These are phyloP conservation scores for Manihot esculenta DNA, from an alignment of 441 rosid genomes.

Conservation along the genomic window DNA sequence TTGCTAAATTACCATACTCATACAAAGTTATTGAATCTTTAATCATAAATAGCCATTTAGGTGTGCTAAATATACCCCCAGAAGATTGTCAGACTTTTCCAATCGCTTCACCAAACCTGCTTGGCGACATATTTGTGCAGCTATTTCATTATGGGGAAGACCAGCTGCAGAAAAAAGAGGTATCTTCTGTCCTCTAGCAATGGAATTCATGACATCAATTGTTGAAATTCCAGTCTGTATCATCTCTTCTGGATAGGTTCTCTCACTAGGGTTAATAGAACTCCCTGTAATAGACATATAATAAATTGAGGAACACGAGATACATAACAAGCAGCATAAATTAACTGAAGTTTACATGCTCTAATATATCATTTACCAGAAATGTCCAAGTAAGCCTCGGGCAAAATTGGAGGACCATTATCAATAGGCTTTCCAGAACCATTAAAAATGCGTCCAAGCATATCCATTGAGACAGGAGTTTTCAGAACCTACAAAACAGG, in stretches of 20 bases:
- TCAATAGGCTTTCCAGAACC: slow-evolving; percentile 99
- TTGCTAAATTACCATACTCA: neutral
- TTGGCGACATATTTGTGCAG: slow-evolving; percentile 99
- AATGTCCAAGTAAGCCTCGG: slow-evolving; percentile 97
- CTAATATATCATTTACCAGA: slow-evolving; percentile 47
- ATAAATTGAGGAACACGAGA: neutral
- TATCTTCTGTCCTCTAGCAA: slow-evolving; percentile 97
- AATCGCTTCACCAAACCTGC: slow-evolving; percentile 96
- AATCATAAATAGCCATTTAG: slow-evolving; percentile 5
- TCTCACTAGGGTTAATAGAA: slow-evolving; percentile 97
- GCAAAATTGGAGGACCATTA: slow-evolving; percentile 97
- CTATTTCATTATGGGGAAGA: slow-evolving; percentile 98
- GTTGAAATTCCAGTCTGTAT: slow-evolving; percentile 99
- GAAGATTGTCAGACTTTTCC: slow-evolving; percentile 73
- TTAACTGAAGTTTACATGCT: neutral
- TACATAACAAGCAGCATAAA: neutral
- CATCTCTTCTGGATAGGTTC: slow-evolving; percentile 99
- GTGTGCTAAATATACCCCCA: slow-evolving; percentile 45
- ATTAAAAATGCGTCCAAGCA: slow-evolving; percentile 98
- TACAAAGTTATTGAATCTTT: neutral
- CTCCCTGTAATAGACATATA: slow-evolving; percentile 54
- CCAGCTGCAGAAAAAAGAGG: slow-evolving; percentile 99
- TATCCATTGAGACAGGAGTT: slow-evolving; percentile 94
- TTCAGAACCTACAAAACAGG: slow-evolving; percentile 68
- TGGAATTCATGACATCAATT: slow-evolving; percentile 98